These are phyloP conservation scores for Carex kokanica DNA, from an alignment of 176 grass and related monocot species.

Conservation along the genomic window DNA sequence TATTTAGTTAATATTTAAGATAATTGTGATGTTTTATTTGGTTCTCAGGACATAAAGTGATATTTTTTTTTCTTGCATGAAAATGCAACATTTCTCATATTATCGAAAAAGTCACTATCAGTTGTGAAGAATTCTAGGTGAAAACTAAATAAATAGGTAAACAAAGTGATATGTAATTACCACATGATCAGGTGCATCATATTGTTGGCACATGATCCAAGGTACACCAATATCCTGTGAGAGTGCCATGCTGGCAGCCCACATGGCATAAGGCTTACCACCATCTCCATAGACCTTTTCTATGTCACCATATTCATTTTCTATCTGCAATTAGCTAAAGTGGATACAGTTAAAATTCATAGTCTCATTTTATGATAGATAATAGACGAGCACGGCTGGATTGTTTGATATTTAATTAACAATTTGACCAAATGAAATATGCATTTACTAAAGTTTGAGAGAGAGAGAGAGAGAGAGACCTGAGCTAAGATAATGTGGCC, in stretches of 20 bases:
- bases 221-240: slow-evolving; percentile 76
- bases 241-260: slow-evolving; percentile 91
- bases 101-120: not conserved
- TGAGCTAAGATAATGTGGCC: slow-evolving; percentile 95
- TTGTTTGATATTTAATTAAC: not conserved
- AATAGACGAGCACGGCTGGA: not conserved
- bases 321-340: slow-evolving; percentile 45
- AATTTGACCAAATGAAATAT: not conserved
- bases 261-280: slow-evolving; percentile 72
- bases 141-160: slow-evolving; percentile 13
- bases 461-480: slow-evolving; percentile 19
- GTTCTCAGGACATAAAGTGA: not conserved
- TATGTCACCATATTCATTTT: slow-evolving; percentile 79
- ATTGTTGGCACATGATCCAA: slow-evolving; percentile 93
- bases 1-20: not conserved
- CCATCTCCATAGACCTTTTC: slow-evolving; percentile 50
- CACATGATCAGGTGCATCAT: slow-evolving; percentile 79
- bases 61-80: not conserved
- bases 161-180: slow-evolving; percentile 41
- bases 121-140: not conserved
- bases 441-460: slow-evolving; percentile 2
- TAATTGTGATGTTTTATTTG: not conserved
- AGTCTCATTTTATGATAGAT: not conserved
- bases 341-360: not conserved
- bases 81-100: not conserved